Percentiles rank a stretch among this genome's conserved stretches.
Evolutionary conservation across 306 rosid species (phyloP).

Genomic region (Clitoria ternatea): DNA sequence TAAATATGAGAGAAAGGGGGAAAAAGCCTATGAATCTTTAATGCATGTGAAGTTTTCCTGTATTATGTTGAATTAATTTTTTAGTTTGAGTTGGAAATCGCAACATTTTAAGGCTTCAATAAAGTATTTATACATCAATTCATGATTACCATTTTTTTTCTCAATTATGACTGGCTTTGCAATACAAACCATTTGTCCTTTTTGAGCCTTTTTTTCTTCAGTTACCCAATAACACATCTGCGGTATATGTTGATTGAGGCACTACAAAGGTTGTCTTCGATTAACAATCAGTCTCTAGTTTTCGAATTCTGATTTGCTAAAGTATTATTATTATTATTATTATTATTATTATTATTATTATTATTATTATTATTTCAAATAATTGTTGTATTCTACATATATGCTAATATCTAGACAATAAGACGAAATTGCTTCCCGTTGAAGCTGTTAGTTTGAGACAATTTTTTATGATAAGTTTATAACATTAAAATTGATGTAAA

Average conservation of each 20-base stretch:
- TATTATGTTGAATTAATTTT: constrained; percentile 28
- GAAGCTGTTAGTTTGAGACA: no score
- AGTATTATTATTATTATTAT: no score
- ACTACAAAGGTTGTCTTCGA: neutral
- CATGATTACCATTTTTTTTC: constrained; percentile 6
- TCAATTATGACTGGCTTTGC: neutral
- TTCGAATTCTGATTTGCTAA: neutral
- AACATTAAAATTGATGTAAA: no score
- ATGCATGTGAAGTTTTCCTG: constrained; percentile 31
- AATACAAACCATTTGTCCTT: neutral
- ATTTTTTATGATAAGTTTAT: no score
- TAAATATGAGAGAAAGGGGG: constrained; percentile 20
- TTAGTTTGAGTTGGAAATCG: constrained; percentile 28
- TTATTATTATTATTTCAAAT: neutral
- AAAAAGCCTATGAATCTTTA: constrained; percentile 18
- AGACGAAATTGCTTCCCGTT: neutral
- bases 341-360: no score
- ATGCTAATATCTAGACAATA: neutral
- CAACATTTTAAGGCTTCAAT: constrained; percentile 35
- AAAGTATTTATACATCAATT: constrained; percentile 11
- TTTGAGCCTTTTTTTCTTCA: neutral
- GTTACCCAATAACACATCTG: neutral
- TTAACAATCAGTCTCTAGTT: neutral
- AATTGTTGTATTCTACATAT: neutral
- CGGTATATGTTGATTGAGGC: neutral